Evolutionary conservation across 192 early-diverging fungal species (phyloP).

Genomic region (Geosiphon pyriformis): DNA sequence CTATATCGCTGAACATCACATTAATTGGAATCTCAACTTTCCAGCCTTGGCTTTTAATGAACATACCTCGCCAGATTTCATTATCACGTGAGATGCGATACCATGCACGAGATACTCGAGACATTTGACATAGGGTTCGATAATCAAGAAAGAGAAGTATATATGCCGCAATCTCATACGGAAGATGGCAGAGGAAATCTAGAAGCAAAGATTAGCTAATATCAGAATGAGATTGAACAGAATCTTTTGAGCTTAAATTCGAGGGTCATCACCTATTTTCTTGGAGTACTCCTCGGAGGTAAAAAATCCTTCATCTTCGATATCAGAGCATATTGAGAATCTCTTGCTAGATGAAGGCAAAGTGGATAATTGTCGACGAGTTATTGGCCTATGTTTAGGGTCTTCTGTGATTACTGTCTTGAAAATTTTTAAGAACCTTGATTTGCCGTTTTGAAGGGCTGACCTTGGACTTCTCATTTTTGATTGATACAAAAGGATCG

Average conservation of each 20-base stretch:
- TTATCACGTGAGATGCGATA: constrained; percentile 60
- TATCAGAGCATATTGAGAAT: not conserved
- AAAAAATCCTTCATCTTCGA: constrained; percentile 23
- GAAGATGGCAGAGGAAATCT: constrained; percentile 62
- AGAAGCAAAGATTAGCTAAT: constrained; percentile 3
- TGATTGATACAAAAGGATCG: too few species aligned
- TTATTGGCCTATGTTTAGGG: constrained; percentile 5
- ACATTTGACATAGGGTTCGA: constrained; percentile 53
- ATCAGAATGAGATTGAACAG: not conserved
- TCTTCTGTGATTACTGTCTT: constrained; percentile 20
- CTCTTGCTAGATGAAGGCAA: not conserved
- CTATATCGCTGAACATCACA: constrained; percentile 18
- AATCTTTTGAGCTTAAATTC: not conserved
- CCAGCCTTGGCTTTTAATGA: constrained; percentile 50
- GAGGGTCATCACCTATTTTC: constrained; percentile 8
- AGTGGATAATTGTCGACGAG: constrained; percentile 7
- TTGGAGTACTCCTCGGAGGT: constrained; percentile 3
- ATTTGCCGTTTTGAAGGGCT: constrained; percentile 12
- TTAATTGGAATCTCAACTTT: constrained; percentile 31
- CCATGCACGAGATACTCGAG: constrained; percentile 65
- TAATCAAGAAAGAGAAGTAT: constrained; percentile 61
- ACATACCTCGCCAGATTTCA: constrained; percentile 67
- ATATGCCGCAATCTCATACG: constrained; percentile 66
- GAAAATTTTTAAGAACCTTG: constrained; percentile 20
- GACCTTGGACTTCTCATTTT: constrained; percentile 21